phyloP scores from a whole-genome alignment of 352 stramenopile species.

The Phytophthora tubulina region DNA sequence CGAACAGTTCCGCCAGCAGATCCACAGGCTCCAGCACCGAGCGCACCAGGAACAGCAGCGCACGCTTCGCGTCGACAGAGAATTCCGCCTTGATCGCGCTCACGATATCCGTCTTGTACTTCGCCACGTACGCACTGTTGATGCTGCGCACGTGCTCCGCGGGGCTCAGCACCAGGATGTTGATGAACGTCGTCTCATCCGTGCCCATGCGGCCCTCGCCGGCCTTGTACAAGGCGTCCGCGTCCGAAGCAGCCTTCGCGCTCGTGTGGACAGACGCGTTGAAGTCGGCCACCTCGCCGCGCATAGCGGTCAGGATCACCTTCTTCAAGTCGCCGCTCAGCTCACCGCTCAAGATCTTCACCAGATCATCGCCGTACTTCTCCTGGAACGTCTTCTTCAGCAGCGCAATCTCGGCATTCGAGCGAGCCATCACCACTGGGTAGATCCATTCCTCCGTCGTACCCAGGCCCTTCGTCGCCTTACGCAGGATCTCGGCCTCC shows the following conservation, averaged over 20 bases:
- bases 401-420: conserved; percentile 69
- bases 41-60: conserved; percentile 52
- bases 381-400: conserved; percentile 78
- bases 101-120: conserved; percentile 66
- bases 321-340: conserved; percentile 68
- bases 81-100: conserved; percentile 73
- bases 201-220: conserved; percentile 71
- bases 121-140: conserved; percentile 54
- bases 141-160: conserved; percentile 55
- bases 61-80: conserved; percentile 44
- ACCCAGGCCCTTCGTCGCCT: conserved; percentile 15
- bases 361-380: conserved; percentile 58
- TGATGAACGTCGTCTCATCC: conserved; percentile 63
- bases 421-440: conserved; percentile 55
- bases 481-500: no score
- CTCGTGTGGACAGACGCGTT: conserved; percentile 63
- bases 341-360: conserved; percentile 49
- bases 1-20: conserved; percentile 61
- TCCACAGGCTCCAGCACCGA: conserved; percentile 60
- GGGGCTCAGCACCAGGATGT: conserved; percentile 50
- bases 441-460: conserved; percentile 69
- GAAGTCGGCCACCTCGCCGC: conserved; percentile 42
- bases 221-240: conserved; percentile 68
- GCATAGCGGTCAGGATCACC: conserved; percentile 61
- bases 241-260: conserved; percentile 58